phyloP scores from a whole-genome alignment of 495 filamentous ascomycete species.

The Thermothielavioides terrestris region DNA sequence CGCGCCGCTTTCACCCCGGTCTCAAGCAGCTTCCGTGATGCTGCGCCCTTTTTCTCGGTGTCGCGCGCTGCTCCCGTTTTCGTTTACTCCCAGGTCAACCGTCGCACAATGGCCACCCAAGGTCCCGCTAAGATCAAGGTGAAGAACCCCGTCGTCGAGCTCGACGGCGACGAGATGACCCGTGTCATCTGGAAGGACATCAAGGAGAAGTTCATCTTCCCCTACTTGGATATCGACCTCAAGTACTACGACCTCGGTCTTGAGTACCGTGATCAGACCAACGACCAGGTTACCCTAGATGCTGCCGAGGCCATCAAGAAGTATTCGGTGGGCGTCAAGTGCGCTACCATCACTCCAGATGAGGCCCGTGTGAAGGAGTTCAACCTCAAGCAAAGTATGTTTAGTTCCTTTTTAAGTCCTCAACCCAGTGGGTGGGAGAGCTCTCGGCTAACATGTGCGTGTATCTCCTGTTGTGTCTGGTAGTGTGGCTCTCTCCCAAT shows the following conservation, averaged over 20 bases:
- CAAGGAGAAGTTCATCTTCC: conserved; percentile 94
- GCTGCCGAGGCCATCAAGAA: conserved; percentile 97
- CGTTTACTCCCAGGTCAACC: conserved; percentile 22
- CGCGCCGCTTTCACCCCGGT: conserved; percentile 11
- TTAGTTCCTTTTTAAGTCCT: background rate
- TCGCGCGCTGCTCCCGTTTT: conserved; percentile 16
- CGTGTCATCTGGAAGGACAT: conserved; percentile 98
- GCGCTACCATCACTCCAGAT: conserved; percentile 97
- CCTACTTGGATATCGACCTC: conserved; percentile 91
- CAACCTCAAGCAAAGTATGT: conserved; percentile 89
- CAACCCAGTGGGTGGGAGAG: background rate
- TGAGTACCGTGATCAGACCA: conserved; percentile 88
- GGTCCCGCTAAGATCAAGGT: conserved; percentile 75
- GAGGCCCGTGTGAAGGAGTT: conserved; percentile 96
- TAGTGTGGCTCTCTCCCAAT: conserved; percentile 96
- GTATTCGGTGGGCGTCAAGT: conserved; percentile 97
- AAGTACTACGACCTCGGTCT: conserved; percentile 99
- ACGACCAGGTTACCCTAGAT: conserved; percentile 90
- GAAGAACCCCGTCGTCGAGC: conserved; percentile 91
- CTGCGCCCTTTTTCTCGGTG: background rate
- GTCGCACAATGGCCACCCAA: conserved; percentile 33
- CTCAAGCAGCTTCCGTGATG: conserved; percentile 12
- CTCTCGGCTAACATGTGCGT: conserved; percentile 4
- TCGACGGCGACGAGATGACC: conserved; percentile 99
- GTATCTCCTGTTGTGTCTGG: background rate